These are phyloP conservation scores for Trichoderma sp. DNA, from an alignment of 2,329 filamentous ascomycete genomes.

Conservation along the genomic window DNA sequence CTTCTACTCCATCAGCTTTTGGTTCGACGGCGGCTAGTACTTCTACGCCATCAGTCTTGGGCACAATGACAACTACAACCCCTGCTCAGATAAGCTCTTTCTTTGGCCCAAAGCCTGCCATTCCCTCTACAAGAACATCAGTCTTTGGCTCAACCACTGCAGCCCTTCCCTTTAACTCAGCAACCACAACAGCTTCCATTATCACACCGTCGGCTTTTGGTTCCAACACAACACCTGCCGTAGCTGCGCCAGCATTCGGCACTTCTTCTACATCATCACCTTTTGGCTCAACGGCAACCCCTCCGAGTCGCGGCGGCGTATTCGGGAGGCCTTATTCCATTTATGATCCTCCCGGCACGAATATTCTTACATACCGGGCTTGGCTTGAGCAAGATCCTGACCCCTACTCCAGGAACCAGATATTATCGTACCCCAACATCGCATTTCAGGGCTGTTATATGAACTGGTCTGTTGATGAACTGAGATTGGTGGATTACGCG, in stretches of 20 bases:
- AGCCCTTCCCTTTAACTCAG: neutral
- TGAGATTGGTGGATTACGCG: neutral
- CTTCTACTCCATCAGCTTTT: neutral
- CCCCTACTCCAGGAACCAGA: neutral
- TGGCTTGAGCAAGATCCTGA: neutral
- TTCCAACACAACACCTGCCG: neutral
- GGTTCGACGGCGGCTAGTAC: neutral
- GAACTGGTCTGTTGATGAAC: neutral
- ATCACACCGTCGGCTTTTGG: neutral
- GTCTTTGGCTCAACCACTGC: too few species aligned
- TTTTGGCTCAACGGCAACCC: neutral
- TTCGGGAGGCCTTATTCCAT: neutral
- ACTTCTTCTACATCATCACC: neutral
- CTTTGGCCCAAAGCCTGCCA: neutral
- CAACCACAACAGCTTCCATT: neutral
- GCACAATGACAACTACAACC: neutral
- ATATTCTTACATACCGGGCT: neutral
- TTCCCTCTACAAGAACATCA: too few species aligned
- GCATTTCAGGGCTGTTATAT: neutral
- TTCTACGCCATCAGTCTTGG: neutral
- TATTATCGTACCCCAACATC: neutral
- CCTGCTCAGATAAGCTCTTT: neutral
- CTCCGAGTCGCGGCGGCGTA: neutral
- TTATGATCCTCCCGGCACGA: neutral
- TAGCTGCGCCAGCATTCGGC: neutral